A percentile compares a stretch with the other conserved stretches of the same genome.
phyloP scores from a whole-genome alignment of 2,329 filamentous ascomycete genomes.

The Aurifilum marmelostoma region DNA sequence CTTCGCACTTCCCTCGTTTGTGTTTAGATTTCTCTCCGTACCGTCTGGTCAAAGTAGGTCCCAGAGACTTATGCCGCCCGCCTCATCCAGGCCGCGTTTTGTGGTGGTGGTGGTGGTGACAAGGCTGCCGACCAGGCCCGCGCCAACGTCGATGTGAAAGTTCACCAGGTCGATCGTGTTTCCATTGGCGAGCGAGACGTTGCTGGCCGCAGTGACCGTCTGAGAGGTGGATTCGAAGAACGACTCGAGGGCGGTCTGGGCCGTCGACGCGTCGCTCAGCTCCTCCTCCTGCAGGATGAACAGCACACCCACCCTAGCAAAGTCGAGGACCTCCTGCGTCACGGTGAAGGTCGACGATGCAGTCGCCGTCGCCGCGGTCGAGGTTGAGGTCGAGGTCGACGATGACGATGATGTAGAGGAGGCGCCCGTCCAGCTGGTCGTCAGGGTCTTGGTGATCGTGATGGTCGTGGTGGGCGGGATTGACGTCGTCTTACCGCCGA shows the following conservation, averaged over 20 bases:
- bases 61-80: neutral
- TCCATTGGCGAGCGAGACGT: conserved; percentile 42
- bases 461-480: conserved; percentile 32
- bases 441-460: conserved; percentile 37
- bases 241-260: conserved; percentile 57
- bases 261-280: conserved; percentile 53
- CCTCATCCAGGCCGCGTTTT: conserved; percentile 20
- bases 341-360: conserved; percentile 47
- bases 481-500: conserved; percentile 29
- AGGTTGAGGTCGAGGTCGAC: conserved; percentile 32
- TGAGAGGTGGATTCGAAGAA: conserved; percentile 53
- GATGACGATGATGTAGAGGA: conserved; percentile 35
- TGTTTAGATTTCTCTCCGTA: neutral
- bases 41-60: neutral
- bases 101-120: conserved; percentile 9
- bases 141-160: conserved; percentile 46
- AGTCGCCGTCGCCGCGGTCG: conserved; percentile 31
- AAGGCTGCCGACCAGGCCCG: conserved; percentile 35
- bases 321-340: conserved; percentile 63
- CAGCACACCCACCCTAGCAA: conserved; percentile 64
- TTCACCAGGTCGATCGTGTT: conserved; percentile 56
- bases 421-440: conserved; percentile 21
- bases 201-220: conserved; percentile 40
- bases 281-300: conserved; percentile 62
- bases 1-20: neutral